A percentile compares a stretch with the other conserved stretches of the same genome.
Evolutionary conservation across 2,329 filamentous ascomycete genomes (phyloP).

Genomic region (Alternaria sp.): DNA sequence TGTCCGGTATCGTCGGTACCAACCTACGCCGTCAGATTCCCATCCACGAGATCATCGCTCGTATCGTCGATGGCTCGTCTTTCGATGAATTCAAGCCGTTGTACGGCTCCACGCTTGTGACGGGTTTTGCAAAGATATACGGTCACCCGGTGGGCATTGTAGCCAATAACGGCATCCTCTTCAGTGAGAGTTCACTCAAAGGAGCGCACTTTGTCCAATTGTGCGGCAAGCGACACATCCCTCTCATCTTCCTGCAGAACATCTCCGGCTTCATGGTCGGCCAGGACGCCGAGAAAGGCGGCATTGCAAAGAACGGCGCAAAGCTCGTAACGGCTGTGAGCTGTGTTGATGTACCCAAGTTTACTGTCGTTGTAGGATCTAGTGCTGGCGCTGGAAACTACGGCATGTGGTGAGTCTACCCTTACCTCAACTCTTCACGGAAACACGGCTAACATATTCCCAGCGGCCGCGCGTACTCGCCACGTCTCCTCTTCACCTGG

Average conservation of each 20-base stretch:
- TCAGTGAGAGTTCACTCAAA: conserved; percentile 88
- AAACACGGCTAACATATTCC: neutral
- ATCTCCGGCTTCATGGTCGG: conserved; percentile 99
- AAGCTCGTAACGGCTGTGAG: conserved; percentile 96
- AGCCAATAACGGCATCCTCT: conserved; percentile 95
- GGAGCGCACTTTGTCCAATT: conserved; percentile 97
- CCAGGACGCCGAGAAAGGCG: conserved; percentile 87
- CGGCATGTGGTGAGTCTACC: conserved; percentile 80
- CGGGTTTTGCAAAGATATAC: conserved; percentile 87
- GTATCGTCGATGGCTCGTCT: conserved; percentile 88
- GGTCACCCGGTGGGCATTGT: conserved; percentile 91
- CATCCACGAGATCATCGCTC: conserved; percentile 89
- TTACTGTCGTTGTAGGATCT: conserved; percentile 94
- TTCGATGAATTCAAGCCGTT: conserved; percentile 95
- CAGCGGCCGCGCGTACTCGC: conserved; percentile 88
- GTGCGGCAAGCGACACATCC: conserved; percentile 87
- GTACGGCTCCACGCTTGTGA: conserved; percentile 89
- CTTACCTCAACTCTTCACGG: neutral
- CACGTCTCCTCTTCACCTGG: conserved; percentile 95
- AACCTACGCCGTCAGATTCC: conserved; percentile 88
- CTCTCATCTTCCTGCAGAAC: conserved; percentile 93
- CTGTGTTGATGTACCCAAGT: conserved; percentile 93
- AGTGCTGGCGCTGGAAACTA: conserved; percentile 97
- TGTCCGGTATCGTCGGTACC: conserved; percentile 87
- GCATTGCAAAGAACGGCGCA: conserved; percentile 97